Base-by-base conservation (phyloP, 1,284 basidiomycete species). In the Tremellales sp. region DNA sequence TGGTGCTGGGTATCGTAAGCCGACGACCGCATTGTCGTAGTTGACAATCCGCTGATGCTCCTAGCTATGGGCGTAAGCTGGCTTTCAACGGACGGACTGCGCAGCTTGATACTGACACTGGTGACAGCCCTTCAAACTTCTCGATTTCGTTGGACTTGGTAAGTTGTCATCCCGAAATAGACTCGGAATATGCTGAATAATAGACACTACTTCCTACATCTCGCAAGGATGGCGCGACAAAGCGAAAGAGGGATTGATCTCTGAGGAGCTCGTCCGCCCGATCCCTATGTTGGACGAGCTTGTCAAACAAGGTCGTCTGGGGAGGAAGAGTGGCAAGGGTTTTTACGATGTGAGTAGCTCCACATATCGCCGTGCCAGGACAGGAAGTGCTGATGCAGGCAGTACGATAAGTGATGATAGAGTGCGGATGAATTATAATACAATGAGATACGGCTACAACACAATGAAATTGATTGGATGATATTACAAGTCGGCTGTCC, bases 61-160 rank as follows among this genome's bases (percentile, higher is more conserved):
- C 17, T 51, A 70, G 68, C 68, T 31, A 74, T 74, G 70, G 72
- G 72, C 26, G 74, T 75, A 56, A 65, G 73, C 46, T 8, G 3
- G 19, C 25, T 29, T 40, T 19, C 10, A 40, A 3, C n/a, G 17
- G 7, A 5, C 19, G 6, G 15, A 46, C 19, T 17, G 15, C 10
- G 13, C 11, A 8, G 33, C 27, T 17, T 26, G 27, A 45, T n/a
- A 45, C n/a, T 52, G 39, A 51, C 48, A 31, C 29, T 33, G n/a
- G 10, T 31, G 19, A 35, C 23, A 79, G 57, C 80, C 80, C 23
- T 77, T 81, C 60, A 78, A 81, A 65, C 73, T 82, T 8, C 74
- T 78, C 25, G 80, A 81, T 64, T 77, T 79, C 48, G 77, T 80
- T 39, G 79, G 79, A 35, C 70, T 81, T 41, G 78, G 78, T 74